phyloP scores from a whole-genome alignment of 148 eudicot species.

The Spergularia marina region DNA sequence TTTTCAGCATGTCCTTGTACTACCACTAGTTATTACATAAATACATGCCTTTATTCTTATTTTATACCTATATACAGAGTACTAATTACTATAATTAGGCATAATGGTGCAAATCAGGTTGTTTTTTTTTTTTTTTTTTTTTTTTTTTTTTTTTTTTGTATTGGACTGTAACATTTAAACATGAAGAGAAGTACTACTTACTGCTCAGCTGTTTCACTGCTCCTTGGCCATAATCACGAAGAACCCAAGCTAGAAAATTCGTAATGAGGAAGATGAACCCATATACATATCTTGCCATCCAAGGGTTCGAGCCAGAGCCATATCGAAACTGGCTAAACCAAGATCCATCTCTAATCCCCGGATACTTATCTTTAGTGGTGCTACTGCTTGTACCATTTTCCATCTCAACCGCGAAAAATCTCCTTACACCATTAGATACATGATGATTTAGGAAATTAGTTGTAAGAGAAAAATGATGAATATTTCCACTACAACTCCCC shows the following conservation, averaged over 20 bases:
- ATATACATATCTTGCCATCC: constrained; percentile 90
- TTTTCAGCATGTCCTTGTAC: too few species aligned
- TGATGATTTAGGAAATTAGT: constrained; percentile 3
- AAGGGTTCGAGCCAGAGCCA: constrained; percentile 82
- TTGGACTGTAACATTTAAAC: background rate
- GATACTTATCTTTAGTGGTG: constrained; percentile 40
- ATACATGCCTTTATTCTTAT: too few species aligned
- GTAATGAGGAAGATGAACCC: constrained; percentile 69
- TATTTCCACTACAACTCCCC: constrained; percentile 21
- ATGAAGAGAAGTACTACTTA: constrained; percentile 34
- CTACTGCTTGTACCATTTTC: constrained; percentile 35
- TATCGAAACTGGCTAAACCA: constrained; percentile 65
- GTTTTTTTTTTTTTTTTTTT: too few species aligned
- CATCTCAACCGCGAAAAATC: constrained; percentile 28
- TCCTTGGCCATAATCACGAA: constrained; percentile 73
- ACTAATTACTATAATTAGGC: too few species aligned
- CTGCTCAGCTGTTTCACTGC: constrained; percentile 51
- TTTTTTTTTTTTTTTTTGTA: too few species aligned
- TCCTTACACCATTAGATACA: constrained; percentile 4
- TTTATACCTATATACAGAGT: too few species aligned
- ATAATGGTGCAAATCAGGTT: too few species aligned
- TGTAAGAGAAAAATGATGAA: background rate
- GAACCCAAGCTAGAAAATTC: constrained; percentile 78
- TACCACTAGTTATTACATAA: too few species aligned
- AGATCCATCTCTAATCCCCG: constrained; percentile 49